A percentile compares a stretch with the other conserved stretches of the same genome.
Conservation (phyloP, 306 rosid species). For the Adenanthera pavonina region DNA sequence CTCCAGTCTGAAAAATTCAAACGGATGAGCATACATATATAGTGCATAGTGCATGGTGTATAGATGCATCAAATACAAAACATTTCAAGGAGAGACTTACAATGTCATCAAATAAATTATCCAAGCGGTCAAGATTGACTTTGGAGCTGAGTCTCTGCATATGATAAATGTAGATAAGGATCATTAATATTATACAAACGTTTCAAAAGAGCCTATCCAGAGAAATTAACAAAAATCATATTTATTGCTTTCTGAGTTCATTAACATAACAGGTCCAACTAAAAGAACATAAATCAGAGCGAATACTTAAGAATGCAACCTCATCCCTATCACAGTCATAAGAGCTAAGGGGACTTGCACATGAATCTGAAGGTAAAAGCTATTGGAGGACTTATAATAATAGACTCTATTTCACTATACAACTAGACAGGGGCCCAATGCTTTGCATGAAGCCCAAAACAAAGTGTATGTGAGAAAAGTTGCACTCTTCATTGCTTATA, state of each 20-base stretch:
- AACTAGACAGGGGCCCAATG: too few species aligned
- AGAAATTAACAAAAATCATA: conserved; percentile 19
- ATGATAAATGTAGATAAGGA: conserved; percentile 37
- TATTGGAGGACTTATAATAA: background rate
- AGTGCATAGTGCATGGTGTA: background rate
- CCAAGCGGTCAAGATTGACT: conserved; percentile 67
- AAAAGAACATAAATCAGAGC: background rate
- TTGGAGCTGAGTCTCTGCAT: conserved; percentile 68
- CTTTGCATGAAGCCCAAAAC: too few species aligned
- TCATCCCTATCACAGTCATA: background rate
- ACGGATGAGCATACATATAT: background rate
- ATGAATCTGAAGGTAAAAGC: background rate
- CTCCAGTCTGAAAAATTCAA: background rate
- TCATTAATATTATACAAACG: conserved; percentile 14
- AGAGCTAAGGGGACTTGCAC: background rate
- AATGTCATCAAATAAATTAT: conserved; percentile 52
- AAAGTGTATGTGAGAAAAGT: too few species aligned
- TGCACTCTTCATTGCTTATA: too few species aligned
- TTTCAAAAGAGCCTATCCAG: conserved; percentile 5
- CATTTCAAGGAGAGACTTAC: conserved; percentile 47
- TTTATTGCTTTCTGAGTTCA: conserved; percentile 22
- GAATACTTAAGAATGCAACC: background rate
- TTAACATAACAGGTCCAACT: background rate
- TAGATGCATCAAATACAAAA: conserved; percentile 4
- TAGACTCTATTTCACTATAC: background rate